A percentile compares a stretch with the other conserved stretches of the same genome.
phyloP scores from a whole-genome alignment of 2,329 filamentous ascomycete species.

The Aspergillaceae sp. region DNA sequence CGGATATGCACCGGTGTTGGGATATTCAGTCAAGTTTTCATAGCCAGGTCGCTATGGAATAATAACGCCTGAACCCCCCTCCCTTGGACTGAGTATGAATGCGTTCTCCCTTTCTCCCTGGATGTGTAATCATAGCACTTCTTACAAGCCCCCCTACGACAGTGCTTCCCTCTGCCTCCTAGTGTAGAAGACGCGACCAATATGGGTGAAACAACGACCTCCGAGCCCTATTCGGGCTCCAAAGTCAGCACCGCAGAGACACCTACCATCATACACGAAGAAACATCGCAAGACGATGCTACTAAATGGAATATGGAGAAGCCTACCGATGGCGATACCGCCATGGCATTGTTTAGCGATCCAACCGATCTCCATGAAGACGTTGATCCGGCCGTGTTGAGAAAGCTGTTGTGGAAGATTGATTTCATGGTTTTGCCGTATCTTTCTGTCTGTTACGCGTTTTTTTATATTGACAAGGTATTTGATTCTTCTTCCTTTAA shows the following conservation, averaged over 20 bases:
- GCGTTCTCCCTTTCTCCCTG: conserved; percentile 42
- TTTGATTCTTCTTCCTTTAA: not conserved
- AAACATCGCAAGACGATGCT: conserved; percentile 12
- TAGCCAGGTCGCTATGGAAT: not conserved
- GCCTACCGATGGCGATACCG: conserved; percentile 40
- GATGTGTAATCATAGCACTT: not conserved
- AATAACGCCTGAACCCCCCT: not conserved
- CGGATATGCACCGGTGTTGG: not conserved
- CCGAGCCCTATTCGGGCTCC: conserved; percentile 7
- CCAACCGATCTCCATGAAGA: conserved; percentile 40
- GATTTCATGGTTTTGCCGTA: conserved; percentile 53
- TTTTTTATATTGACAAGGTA: conserved; percentile 43
- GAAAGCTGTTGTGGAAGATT: conserved; percentile 46
- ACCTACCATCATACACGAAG: conserved; percentile 20
- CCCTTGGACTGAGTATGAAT: not conserved
- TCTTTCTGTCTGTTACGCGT: conserved; percentile 46
- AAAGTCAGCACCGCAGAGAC: conserved; percentile 16
- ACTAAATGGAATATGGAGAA: conserved; percentile 22
- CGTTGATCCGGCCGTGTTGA: conserved; percentile 41
- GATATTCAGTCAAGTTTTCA: not conserved
- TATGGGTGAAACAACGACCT: conserved; percentile 33
- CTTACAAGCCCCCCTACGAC: not conserved
- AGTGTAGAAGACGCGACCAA: conserved; percentile 18
- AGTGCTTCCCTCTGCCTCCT: not conserved
- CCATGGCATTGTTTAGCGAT: conserved; percentile 43